Conservation (phyloP, 225 moss, liverwort and hornwort genomes). For the Polytrichum formosum region DNA sequence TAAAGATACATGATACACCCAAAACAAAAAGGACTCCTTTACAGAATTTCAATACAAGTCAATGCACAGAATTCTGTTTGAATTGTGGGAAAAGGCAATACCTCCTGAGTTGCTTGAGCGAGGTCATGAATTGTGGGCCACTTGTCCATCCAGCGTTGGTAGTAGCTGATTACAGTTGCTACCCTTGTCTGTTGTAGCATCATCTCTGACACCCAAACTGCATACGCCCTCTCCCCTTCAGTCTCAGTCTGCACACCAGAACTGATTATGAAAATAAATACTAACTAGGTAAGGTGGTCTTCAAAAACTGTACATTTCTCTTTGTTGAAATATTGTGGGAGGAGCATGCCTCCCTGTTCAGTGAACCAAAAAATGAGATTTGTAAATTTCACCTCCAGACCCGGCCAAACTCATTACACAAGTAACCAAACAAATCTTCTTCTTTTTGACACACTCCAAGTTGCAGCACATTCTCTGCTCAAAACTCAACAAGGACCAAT, state of each 20-base stretch:
- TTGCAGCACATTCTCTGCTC: no score
- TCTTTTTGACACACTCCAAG: background rate
- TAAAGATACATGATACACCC: no score
- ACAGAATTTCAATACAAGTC: no score
- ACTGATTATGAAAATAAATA: constrained; percentile 13
- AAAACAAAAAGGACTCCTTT: no score
- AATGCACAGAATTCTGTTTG: no score
- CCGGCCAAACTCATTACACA: background rate
- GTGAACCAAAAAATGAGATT: background rate
- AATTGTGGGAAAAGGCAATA: constrained; percentile 8
- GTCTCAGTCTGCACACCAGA: constrained; percentile 40
- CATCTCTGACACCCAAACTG: constrained; percentile 97
- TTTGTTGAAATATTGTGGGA: background rate
- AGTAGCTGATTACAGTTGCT: constrained; percentile 82
- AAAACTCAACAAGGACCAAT: no score
- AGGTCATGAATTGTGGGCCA: constrained; percentile 86
- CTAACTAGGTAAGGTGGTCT: background rate
- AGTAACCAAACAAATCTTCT: background rate
- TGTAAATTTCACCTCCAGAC: background rate
- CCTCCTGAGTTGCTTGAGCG: constrained; percentile 89
- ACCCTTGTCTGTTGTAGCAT: constrained; percentile 99
- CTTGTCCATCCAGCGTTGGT: constrained; percentile 79
- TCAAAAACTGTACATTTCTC: background rate
- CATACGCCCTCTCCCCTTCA: constrained; percentile 75
- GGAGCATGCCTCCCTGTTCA: background rate